Evolutionary conservation across 2,329 filamentous ascomycete genomes (phyloP).

Genomic region (Arachnopeziza araneosa): DNA sequence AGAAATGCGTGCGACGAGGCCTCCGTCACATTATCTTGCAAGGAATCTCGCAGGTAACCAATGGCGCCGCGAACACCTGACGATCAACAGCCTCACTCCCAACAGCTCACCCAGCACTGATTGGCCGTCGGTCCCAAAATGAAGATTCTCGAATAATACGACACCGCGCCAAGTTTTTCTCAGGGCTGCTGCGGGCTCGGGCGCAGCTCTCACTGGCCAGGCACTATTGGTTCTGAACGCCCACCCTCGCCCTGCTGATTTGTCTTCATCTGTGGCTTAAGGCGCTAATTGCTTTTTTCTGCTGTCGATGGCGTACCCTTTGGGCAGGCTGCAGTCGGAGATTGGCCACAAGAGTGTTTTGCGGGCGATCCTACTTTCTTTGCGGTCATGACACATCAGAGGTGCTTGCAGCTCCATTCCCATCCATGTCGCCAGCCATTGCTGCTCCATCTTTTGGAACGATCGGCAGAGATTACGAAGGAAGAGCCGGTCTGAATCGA

Average conservation of each 20-base stretch:
- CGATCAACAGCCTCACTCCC: slow-evolving; percentile 21
- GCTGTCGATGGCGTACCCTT: neutral
- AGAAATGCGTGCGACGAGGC: neutral
- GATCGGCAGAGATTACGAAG: slow-evolving; percentile 19
- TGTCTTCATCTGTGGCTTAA: slow-evolving; percentile 9
- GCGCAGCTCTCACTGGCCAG: slow-evolving; percentile 11
- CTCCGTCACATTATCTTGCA: neutral
- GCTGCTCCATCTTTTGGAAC: slow-evolving; percentile 1
- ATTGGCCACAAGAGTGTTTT: slow-evolving; percentile 21
- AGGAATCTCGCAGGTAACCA: slow-evolving; percentile 5
- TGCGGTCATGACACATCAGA: slow-evolving; percentile 28
- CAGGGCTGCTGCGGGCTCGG: slow-evolving; percentile 19
- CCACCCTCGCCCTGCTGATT: slow-evolving; percentile 11
- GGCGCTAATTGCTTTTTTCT: neutral
- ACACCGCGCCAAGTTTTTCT: neutral
- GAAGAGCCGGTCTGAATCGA: neutral
- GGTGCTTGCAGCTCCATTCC: slow-evolving; percentile 15
- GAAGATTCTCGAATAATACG: slow-evolving; percentile 20
- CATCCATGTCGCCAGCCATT: slow-evolving; percentile 7
- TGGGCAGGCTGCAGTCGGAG: slow-evolving; percentile 22
- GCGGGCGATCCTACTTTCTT: slow-evolving; percentile 19
- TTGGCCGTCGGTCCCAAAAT: slow-evolving; percentile 15
- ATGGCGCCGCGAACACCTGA: slow-evolving; percentile 1
- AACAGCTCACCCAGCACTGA: neutral
- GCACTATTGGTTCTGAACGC: neutral